A percentile compares a stretch with the other conserved stretches of the same genome.
Evolutionary conservation across 2,329 filamentous ascomycete genomes (phyloP).

Genomic region (Colletotrichum somersetense): DNA sequence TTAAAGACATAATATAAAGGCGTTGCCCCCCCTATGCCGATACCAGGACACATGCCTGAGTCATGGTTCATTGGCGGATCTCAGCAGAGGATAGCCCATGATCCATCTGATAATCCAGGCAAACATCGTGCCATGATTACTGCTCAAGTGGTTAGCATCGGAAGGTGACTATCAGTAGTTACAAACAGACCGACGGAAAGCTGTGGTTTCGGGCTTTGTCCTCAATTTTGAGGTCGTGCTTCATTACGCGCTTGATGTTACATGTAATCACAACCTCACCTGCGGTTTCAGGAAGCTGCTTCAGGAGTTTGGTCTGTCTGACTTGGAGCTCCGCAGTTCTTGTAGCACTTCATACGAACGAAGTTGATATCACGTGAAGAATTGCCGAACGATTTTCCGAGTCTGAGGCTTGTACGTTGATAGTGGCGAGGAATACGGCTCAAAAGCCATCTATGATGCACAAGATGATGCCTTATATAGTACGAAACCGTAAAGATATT

Average conservation of each 20-base stretch:
- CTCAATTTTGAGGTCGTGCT: conserved; percentile 66
- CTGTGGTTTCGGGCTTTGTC: conserved; percentile 74
- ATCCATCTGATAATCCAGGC: too few relatives aligned
- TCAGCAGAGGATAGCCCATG: too few relatives aligned
- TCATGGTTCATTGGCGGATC: conserved; percentile 64
- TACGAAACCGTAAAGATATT: background rate
- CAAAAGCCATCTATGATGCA: too few relatives aligned
- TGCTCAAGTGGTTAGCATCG: background rate
- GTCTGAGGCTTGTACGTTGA: background rate
- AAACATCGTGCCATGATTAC: conserved; percentile 18
- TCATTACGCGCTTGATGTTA: conserved; percentile 65
- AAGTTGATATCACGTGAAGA: background rate
- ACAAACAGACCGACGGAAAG: conserved; percentile 61
- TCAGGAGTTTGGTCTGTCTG: background rate
- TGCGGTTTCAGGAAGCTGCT: conserved; percentile 48
- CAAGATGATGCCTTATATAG: accelerated
- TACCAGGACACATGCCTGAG: conserved; percentile 70
- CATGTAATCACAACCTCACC: conserved; percentile 65
- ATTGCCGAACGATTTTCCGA: too few relatives aligned
- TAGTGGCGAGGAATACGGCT: too few relatives aligned
- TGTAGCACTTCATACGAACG: background rate
- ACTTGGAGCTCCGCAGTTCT: background rate
- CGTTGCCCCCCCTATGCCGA: conserved; percentile 70
- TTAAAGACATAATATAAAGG: conserved; percentile 61
- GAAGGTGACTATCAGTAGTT: background rate